Conservation (phyloP, 2,329 filamentous ascomycete genomes). For the Fusarium sp. region DNA sequence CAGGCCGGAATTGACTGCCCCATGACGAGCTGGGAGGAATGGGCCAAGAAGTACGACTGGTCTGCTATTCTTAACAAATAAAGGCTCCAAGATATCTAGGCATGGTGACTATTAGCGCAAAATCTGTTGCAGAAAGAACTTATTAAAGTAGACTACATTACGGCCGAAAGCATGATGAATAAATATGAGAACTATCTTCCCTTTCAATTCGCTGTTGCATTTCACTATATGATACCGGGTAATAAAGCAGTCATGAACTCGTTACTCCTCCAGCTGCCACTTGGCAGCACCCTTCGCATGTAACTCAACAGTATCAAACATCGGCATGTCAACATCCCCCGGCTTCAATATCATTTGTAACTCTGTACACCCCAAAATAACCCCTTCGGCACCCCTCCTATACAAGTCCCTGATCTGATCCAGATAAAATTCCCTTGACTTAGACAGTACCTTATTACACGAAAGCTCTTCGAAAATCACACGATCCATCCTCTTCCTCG, state of each 20-base stretch:
- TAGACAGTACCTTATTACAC: not conserved
- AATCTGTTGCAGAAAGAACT: not conserved
- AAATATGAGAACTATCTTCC: not conserved
- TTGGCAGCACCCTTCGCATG: not conserved
- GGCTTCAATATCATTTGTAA: conserved; percentile 1
- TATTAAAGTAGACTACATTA: not conserved
- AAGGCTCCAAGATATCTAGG: fast-evolving
- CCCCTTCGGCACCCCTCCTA: not conserved
- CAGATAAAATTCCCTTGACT: conserved; percentile 5
- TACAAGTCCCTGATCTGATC: not conserved
- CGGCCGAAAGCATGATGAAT: not conserved
- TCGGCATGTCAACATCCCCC: not conserved
- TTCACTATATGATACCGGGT: not conserved
- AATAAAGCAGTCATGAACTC: not conserved
- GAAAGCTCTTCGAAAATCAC: conserved; percentile 9
- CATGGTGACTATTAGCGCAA: not conserved
- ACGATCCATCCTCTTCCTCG: not conserved
- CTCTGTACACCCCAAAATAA: conserved; percentile 4
- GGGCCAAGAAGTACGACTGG: conserved; percentile 51
- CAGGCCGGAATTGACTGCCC: conserved; percentile 57
- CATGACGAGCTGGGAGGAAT: conserved; percentile 53
- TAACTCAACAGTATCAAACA: conserved; percentile 6
- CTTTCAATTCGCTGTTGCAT: not conserved
- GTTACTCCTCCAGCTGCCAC: not conserved
- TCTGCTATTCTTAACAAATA: conserved; percentile 24